These are phyloP conservation scores for Talaromyces marneffei DNA, from an alignment of 2,329 filamentous ascomycete genomes.

Conservation along the genomic window DNA sequence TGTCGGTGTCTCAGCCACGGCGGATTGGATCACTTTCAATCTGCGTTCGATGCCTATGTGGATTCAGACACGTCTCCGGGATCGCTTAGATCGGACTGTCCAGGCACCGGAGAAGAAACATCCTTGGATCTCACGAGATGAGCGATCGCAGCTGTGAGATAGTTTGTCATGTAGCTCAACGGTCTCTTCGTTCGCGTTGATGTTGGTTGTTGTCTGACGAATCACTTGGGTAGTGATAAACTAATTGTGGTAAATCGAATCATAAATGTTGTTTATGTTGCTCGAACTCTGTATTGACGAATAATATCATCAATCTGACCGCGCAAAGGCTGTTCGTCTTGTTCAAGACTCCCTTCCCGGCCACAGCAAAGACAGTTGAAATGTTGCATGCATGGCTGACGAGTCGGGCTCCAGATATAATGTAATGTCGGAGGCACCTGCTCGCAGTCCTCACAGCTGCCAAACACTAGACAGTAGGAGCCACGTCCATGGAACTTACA, in stretches of 20 bases:
- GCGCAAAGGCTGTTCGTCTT: background rate
- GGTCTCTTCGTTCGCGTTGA: background rate
- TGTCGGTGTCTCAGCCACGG: constrained; percentile 49
- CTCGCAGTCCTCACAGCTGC: constrained; percentile 4
- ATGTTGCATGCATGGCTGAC: constrained; percentile 9
- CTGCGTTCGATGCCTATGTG: constrained; percentile 55
- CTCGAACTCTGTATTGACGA: background rate
- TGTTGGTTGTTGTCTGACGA: background rate
- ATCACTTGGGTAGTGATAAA: background rate
- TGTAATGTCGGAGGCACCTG: constrained; percentile 5
- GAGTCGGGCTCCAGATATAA: constrained; percentile 7
- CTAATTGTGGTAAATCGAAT: background rate
- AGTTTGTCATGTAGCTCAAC: background rate
- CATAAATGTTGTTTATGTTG: background rate
- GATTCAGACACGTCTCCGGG: constrained; percentile 52
- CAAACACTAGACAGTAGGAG: constrained; percentile 9
- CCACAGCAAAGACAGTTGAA: constrained; percentile 8
- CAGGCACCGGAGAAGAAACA: constrained; percentile 15
- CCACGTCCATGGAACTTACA: constrained; percentile 4
- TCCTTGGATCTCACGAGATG: constrained; percentile 11
- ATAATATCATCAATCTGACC: constrained; percentile 11
- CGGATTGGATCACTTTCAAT: constrained; percentile 38
- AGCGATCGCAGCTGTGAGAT: background rate
- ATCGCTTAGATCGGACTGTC: constrained; percentile 25
- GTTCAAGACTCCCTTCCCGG: background rate